Conservation (phyloP, 306 rosid species). For the Vachellia collinsii region DNA sequence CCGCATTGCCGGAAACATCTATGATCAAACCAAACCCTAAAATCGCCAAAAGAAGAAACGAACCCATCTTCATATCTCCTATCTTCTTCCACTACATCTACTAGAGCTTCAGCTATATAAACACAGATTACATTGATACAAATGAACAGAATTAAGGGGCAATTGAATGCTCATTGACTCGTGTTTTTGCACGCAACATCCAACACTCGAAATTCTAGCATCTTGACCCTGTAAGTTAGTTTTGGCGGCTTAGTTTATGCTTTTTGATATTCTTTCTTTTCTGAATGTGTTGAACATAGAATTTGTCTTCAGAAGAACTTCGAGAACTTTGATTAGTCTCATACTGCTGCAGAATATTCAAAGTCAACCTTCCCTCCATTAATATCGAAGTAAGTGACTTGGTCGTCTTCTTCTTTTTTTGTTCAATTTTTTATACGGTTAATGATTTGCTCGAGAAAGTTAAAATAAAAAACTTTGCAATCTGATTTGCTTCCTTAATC, state of each 20-base stretch:
- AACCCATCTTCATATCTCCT: background rate
- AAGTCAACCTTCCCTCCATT: background rate
- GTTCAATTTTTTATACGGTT: too few relatives aligned
- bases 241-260: background rate
- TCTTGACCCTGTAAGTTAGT: background rate
- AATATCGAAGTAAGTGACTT: too few relatives aligned
- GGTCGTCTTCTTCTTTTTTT: too few relatives aligned
- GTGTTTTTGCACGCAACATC: background rate
- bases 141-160: background rate
- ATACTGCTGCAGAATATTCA: background rate
- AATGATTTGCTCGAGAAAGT: too few relatives aligned
- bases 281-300: background rate
- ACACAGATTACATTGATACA: background rate
- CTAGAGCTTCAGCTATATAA: background rate
- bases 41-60: background rate
- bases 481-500: too few relatives aligned
- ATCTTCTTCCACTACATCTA: background rate
- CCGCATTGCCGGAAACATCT: background rate
- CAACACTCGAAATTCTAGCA: background rate
- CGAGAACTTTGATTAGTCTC: background rate
- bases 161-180: background rate
- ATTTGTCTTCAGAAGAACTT: background rate
- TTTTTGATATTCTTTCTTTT: background rate
- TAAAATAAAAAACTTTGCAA: too few relatives aligned
- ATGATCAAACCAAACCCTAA: background rate